phyloP scores from a whole-genome alignment of 768 basidiomycete species.

The Termitomyces titanicus region DNA sequence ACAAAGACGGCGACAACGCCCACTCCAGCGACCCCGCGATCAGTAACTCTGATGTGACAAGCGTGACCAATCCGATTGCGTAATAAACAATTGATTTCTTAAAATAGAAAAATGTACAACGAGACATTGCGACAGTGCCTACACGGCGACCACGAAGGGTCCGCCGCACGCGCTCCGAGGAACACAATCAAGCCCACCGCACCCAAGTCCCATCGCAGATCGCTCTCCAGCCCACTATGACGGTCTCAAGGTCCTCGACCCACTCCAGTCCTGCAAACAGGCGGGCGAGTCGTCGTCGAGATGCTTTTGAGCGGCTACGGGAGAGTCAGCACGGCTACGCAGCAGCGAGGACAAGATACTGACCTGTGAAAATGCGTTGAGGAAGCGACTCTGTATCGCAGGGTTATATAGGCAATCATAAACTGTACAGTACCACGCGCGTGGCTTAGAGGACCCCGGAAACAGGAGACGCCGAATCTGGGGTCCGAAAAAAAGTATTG shows the following conservation, averaged over 20 bases:
- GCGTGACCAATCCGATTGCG: conserved; percentile 5
- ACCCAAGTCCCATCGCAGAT: conserved; percentile 84
- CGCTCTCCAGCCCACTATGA: conserved; percentile 74
- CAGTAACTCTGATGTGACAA: conserved; percentile 5
- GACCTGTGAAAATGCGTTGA: conserved; percentile 46
- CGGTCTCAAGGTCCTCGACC: conserved; percentile 90
- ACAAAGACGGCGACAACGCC: conserved; percentile 9
- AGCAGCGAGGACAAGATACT: conserved; percentile 17
- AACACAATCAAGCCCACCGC: conserved; percentile 46
- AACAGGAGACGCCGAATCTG: conserved; percentile 13
- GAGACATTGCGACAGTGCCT: conserved; percentile 85
- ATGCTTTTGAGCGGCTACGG: conserved; percentile 78
- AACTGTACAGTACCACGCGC: conserved; percentile 45
- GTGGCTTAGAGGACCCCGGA: conserved; percentile 49
- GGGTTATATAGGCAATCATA: conserved; percentile 18
- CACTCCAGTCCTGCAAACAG: conserved; percentile 56
- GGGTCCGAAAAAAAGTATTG: conserved; percentile 14
- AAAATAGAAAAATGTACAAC: conserved; percentile 63
- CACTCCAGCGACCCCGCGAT: conserved; percentile 4
- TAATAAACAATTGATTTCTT: neutral
- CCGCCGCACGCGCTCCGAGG: conserved; percentile 28
- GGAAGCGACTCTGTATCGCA: no score
- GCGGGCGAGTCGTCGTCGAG: conserved; percentile 82
- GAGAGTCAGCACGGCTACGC: conserved; percentile 13
- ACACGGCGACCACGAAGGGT: conserved; percentile 65